phyloP scores from a whole-genome alignment of 208 protist species.

The Acanthamoeba castellanii region DNA sequence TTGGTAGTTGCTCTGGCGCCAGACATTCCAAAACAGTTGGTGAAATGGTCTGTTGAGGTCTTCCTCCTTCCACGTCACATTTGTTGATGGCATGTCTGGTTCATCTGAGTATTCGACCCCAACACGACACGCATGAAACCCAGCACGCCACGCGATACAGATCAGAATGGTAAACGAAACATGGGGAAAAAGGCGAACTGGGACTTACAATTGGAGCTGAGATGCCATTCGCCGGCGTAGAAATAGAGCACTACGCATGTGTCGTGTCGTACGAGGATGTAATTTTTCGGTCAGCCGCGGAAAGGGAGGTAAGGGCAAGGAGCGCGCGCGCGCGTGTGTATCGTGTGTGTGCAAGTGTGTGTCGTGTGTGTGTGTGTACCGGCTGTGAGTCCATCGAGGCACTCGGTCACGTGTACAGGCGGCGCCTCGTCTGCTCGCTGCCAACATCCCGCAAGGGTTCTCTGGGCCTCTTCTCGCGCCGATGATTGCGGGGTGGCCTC shows the following conservation, averaged over 20 bases:
- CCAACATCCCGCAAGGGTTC: neutral
- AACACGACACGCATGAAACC: neutral
- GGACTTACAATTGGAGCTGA: slow-evolving; percentile 40
- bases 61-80: slow-evolving; percentile 41
- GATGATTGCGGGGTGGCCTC: neutral
- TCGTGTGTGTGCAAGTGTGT: neutral
- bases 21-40: slow-evolving; percentile 20
- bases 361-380: neutral
- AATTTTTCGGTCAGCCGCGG: neutral
- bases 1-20: slow-evolving; percentile 10
- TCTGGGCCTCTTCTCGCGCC: neutral
- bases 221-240: slow-evolving; percentile 15
- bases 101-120: neutral
- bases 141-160: neutral
- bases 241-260: slow-evolving; percentile 11
- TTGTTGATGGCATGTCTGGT: neutral
- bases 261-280: too few relatives aligned
- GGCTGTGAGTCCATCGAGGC: slow-evolving; percentile 15
- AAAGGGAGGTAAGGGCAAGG: neutral
- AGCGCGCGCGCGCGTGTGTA: too few relatives aligned
- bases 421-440: neutral
- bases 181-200: neutral
- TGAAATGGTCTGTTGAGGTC: neutral
- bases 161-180: neutral
- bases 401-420: neutral